Evolutionary conservation across 139 green algal species (phyloP).

Genomic region (Mychonastes homosphaera): DNA sequence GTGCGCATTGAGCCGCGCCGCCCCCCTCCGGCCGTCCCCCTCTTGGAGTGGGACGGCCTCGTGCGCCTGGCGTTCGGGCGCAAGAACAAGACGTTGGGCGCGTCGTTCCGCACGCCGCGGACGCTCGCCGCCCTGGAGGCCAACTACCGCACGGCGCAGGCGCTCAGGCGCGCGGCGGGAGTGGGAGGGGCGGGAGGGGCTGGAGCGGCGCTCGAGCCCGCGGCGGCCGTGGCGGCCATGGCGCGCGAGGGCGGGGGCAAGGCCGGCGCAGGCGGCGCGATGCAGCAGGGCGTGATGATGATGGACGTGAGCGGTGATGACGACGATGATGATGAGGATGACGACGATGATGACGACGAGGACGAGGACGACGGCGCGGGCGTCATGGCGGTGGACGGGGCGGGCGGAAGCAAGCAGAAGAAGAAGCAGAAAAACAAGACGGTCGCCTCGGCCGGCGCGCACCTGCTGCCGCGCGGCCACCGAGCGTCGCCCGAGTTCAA

Average conservation of each 20-base stretch:
- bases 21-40: constrained; percentile 87
- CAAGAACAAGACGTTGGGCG: constrained; percentile 94
- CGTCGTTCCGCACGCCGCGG: constrained; percentile 67
- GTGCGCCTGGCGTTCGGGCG: constrained; percentile 78
- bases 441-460: not conserved
- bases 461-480: not conserved
- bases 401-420: constrained; percentile 1
- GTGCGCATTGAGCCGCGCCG: constrained; percentile 95
- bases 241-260: not conserved
- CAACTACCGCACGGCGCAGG: constrained; percentile 57
- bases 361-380: constrained; percentile 22
- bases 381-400: constrained; percentile 17
- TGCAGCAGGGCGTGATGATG: too few relatives aligned
- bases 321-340: constrained; percentile 16
- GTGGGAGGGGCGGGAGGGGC: constrained; percentile 12
- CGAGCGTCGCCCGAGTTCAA: constrained; percentile 67
- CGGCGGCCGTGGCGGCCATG: constrained; percentile 8
- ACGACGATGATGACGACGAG: constrained; percentile 18
- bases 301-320: constrained; percentile 21
- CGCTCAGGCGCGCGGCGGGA: constrained; percentile 19
- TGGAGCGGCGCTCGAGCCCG: constrained; percentile 3
- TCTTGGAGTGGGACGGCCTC: constrained; percentile 96
- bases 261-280: constrained; percentile 2
- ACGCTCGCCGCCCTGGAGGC: constrained; percentile 60
- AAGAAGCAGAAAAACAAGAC: constrained; percentile 5